phyloP scores from a whole-genome alignment of 768 basidiomycete species.

The Porphyrellus cyaneotinctus region DNA sequence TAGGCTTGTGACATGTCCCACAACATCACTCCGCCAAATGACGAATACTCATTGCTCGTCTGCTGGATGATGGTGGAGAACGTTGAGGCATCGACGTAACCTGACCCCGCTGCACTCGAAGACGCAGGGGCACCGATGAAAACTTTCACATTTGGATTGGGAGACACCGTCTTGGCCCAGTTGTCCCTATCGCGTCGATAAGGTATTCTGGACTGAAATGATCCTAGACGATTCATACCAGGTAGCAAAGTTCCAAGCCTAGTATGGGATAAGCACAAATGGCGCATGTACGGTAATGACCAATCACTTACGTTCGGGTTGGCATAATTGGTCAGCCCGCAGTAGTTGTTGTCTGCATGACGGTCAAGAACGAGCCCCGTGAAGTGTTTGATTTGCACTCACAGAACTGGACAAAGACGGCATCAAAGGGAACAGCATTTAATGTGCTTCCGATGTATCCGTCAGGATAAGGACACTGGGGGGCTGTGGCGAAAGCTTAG shows the following conservation, averaged over 20 bases:
- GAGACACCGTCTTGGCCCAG: constrained; percentile 44
- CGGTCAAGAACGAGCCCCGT: not conserved
- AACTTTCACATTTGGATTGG: constrained; percentile 45
- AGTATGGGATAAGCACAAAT: not conserved
- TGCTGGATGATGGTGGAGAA: constrained; percentile 34
- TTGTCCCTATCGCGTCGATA: constrained; percentile 36
- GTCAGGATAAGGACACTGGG: constrained; percentile 49
- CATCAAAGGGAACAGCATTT: constrained; percentile 43
- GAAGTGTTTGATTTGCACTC: not conserved
- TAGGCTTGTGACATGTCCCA: constrained; percentile 48
- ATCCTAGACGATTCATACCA: constrained; percentile 31
- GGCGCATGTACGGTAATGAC: not conserved
- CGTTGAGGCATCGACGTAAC: constrained; percentile 37
- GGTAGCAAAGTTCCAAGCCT: constrained; percentile 48
- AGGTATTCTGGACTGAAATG: not conserved
- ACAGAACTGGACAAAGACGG: constrained; percentile 51
- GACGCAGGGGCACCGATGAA: constrained; percentile 49
- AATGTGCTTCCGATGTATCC: constrained; percentile 41
- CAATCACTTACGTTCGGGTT: constrained; percentile 35
- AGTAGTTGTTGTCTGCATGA: constrained; percentile 45
- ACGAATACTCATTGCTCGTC: constrained; percentile 36
- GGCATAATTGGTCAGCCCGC: constrained; percentile 42
- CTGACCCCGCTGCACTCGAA: constrained; percentile 40
- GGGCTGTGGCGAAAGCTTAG: constrained; percentile 18
- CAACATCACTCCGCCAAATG: constrained; percentile 44